Evolutionary conservation across 805 yeast species (phyloP), one percentile per base, ranked within the genome.

Genomic region (Saturnispora mendoncae): DNA sequence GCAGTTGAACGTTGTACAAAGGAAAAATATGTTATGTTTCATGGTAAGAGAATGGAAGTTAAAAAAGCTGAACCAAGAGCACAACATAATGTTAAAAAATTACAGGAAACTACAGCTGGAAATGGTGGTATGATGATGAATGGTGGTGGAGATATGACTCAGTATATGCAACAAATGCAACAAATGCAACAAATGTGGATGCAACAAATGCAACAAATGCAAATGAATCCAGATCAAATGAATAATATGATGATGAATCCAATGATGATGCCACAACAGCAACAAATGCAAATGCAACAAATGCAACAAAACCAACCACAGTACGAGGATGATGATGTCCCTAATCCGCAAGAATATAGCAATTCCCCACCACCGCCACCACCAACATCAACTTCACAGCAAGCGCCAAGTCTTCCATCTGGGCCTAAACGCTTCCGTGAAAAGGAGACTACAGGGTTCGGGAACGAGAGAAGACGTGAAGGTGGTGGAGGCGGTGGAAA

Each of bases 1-100:
- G 96, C 96, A 13, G 96, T 90, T 34, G 97, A 88, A 54, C 72
- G 78, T 51, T 94, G 85, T 42, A 79, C 92, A 42, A 81, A 78
- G 44, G 82, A 81, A 60, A 83, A 82, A 61, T 86, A 78, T 56
- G 73, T 90, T 49, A 77, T 79, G 43, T 78, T 90, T 53, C 87
- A 86, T 56, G 96, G 95, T 36, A 84, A 82, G 55, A 72, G 80
- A 42, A 80, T 83, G 76, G 92, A 83, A 61, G 84, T 83, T 46
- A 83, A 83, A 56, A 73, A 86, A 58, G 92, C 92, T 3, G 88
- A 80, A 57, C 88, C 90, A 52, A 72, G 90, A 61, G 80, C 79
- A 50, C 80, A 74, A 58, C 85, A 80, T 39, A 25, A 37, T 14
- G 33, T 24, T 15, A 39, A 33, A 25, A 41, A 27, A 14, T 30